phyloP scores from a whole-genome alignment of 129 eudicot species.

The Artemisia argyi region DNA sequence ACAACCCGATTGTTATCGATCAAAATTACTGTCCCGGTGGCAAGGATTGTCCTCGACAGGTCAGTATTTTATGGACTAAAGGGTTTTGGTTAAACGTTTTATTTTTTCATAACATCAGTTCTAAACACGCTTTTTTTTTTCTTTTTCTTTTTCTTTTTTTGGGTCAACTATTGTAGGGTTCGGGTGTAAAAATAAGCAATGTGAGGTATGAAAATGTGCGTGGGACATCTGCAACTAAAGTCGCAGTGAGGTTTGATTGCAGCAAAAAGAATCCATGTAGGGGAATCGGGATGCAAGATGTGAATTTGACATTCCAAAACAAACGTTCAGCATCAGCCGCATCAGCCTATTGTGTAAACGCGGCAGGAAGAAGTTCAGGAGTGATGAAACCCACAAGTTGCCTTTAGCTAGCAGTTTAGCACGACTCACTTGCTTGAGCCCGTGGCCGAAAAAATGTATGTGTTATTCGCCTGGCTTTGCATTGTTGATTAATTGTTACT shows the following conservation, averaged over 20 bases:
- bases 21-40: constrained; percentile 57
- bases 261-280: constrained; percentile 50
- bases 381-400: constrained; percentile 51
- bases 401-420: constrained; percentile 18
- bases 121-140: neutral
- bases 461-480: constrained; percentile 39
- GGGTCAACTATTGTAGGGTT: constrained; percentile 13
- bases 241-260: constrained; percentile 56
- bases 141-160: neutral
- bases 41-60: constrained; percentile 51
- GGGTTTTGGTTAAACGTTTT: too few species aligned
- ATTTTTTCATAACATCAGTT: too few species aligned
- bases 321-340: constrained; percentile 37
- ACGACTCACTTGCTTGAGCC: constrained; percentile 21
- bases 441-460: constrained; percentile 30
- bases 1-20: constrained; percentile 59
- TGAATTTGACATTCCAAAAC: constrained; percentile 40
- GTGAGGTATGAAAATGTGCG: constrained; percentile 49
- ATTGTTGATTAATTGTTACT: neutral
- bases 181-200: constrained; percentile 46
- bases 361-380: constrained; percentile 48
- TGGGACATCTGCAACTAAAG: constrained; percentile 60
- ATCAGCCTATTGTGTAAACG: constrained; percentile 42
- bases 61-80: neutral
- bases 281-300: constrained; percentile 48